Evolutionary conservation across 2,329 filamentous ascomycete species (phyloP).

Genomic region (Pseudocercospora eumusae): DNA sequence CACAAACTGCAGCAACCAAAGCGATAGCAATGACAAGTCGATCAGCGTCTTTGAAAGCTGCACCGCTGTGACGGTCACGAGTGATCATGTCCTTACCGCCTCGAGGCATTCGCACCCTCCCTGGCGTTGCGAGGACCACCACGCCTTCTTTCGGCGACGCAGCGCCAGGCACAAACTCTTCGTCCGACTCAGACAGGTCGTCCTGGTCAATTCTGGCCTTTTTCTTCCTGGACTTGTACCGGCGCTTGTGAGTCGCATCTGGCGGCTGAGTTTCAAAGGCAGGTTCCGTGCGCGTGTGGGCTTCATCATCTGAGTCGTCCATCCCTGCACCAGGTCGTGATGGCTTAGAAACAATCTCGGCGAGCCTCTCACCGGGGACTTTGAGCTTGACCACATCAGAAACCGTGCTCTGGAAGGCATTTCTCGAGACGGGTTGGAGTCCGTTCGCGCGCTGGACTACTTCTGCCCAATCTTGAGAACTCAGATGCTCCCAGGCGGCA

Average conservation of each 20-base stretch:
- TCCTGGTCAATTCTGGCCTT: constrained; percentile 14
- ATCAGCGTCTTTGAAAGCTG: constrained; percentile 34
- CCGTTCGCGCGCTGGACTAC: constrained; percentile 9
- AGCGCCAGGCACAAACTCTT: constrained; percentile 18
- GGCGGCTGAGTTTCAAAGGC: constrained; percentile 5
- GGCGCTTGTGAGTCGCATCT: constrained; percentile 12
- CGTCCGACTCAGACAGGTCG: constrained; percentile 14
- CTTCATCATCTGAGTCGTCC: constrained; percentile 1
- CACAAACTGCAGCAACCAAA: constrained; percentile 38
- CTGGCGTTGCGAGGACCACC: not conserved
- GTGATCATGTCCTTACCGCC: constrained; percentile 10
- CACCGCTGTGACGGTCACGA: constrained; percentile 26
- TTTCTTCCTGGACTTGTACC: constrained; percentile 17
- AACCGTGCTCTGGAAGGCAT: not conserved
- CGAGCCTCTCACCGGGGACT: constrained; percentile 16
- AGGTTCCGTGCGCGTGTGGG: not conserved
- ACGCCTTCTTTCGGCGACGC: not conserved
- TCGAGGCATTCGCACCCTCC: constrained; percentile 1
- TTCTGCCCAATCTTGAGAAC: constrained; percentile 4
- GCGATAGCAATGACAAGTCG: constrained; percentile 39
- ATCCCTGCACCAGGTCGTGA: constrained; percentile 6
- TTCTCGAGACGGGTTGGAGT: not conserved
- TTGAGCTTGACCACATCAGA: constrained; percentile 20
- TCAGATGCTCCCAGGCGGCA: not conserved
- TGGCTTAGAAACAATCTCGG: constrained; percentile 12